A percentile compares a stretch with the other conserved stretches of the same genome.
These are phyloP conservation scores for Stephania japonica DNA, from an alignment of 164 flowering plant genomes.

Conservation along the genomic window DNA sequence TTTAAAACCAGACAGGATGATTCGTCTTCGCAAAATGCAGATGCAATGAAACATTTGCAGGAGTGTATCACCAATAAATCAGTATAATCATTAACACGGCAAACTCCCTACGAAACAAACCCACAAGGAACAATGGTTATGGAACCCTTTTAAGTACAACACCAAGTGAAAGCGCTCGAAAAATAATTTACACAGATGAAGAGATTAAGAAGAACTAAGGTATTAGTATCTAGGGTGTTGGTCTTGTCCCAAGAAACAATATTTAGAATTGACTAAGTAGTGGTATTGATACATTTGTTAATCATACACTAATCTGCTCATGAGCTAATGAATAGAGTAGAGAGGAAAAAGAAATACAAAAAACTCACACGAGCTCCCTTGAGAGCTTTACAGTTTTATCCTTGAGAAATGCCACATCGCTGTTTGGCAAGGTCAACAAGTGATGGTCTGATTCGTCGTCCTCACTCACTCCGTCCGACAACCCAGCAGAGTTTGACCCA, in stretches of 20 bases:
- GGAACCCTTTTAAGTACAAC: background rate
- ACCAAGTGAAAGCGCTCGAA: background rate
- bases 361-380: slow-evolving; percentile 40
- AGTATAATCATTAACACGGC: background rate
- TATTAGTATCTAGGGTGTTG: background rate
- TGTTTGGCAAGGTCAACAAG: slow-evolving; percentile 46
- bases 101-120: background rate
- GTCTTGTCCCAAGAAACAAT: background rate
- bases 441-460: slow-evolving; percentile 63
- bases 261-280: background rate
- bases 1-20: no score
- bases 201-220: background rate
- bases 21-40: background rate
- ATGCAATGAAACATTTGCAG: background rate
- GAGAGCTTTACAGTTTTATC: slow-evolving; percentile 63
- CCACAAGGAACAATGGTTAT: background rate
- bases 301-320: slow-evolving; percentile 15
- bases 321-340: background rate
- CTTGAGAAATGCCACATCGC: slow-evolving; percentile 57
- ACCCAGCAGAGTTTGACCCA: slow-evolving; percentile 42
- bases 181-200: background rate
- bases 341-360: background rate
- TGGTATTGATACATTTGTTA: slow-evolving; percentile 16
- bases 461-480: slow-evolving; percentile 45
- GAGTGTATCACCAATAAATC: background rate